phyloP scores from a whole-genome alignment of 192 early-diverging fungal species.

The Podila epigama region DNA sequence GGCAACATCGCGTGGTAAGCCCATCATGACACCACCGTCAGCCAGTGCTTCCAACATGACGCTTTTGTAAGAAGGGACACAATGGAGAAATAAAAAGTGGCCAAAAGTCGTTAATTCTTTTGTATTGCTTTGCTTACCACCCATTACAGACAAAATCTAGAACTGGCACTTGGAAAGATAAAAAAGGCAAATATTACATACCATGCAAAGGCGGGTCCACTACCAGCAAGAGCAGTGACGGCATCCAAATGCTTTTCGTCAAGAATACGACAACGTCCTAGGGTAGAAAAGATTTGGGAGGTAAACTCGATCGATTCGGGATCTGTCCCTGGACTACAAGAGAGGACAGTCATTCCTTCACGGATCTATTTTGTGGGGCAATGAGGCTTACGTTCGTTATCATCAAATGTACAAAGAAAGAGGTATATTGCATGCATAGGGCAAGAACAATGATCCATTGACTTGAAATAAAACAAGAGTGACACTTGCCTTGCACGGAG shows the following conservation, averaged over 20 bases:
- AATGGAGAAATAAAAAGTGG: neutral
- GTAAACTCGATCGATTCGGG: constrained; percentile 48
- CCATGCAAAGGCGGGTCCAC: constrained; percentile 65
- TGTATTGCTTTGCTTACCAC: no score
- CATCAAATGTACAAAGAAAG: no score
- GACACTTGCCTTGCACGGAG: constrained; percentile 62
- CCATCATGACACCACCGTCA: constrained; percentile 68
- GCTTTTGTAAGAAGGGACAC: constrained; percentile 11
- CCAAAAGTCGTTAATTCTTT: no score
- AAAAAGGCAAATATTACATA: constrained; percentile 5
- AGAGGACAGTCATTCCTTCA: constrained; percentile 63
- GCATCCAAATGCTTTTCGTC: constrained; percentile 65
- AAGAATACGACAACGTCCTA: constrained; percentile 55
- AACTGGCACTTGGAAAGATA: no score
- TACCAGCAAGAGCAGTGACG: constrained; percentile 59
- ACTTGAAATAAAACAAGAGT: no score
- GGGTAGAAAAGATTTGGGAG: constrained; percentile 56
- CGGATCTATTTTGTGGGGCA: constrained; percentile 43
- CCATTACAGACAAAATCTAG: no score
- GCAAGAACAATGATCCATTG: no score
- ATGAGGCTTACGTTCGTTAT: constrained; percentile 1
- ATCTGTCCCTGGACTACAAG: constrained; percentile 41
- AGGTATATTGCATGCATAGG: neutral
- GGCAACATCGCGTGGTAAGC: constrained; percentile 60
- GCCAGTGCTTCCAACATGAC: constrained; percentile 62